Base-by-base conservation (phyloP, 306 rosid species). In the Trichosanthes cucumerina region DNA sequence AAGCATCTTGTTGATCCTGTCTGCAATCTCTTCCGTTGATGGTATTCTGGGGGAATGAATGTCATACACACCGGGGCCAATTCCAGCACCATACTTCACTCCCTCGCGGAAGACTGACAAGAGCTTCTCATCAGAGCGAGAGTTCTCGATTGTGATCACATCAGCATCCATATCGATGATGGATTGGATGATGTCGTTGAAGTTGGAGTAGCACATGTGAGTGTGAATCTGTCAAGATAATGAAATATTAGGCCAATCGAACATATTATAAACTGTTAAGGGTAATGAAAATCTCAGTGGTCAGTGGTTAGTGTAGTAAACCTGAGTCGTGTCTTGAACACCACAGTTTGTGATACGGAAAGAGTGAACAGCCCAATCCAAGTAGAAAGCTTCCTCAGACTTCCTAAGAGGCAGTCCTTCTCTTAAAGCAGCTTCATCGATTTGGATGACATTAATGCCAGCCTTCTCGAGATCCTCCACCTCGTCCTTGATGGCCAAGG, bases 21-120 rank as follows among this genome's bases (percentile, higher is more conserved):
- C 97, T 2, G 92, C 84, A 24, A 93, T 87, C 88, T 93, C 97
- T 79, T 85, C 88, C 0, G 88, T 64, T 18, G 94, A 88, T 13
- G 96, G 97, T 81, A 93, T 93, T 77, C 97, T 89, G 9, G 97
- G 96, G 24, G 97, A 93, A 85, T 90, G 97, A 74, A 93, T 90
- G 82, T 93, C 97, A 31, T 91, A 93, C 43, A 93, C 96, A 11
- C 96, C 96, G 14, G 97, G 93, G 47, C 97, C 97, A 80, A 93
- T 93, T 23, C 96, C 96, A 58, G 93, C 92, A 64, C 94, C 94
- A 33, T 91, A 91, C 71, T 89, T 90, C 57, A 93, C 93, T 81
- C 96, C 98, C 84, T 88, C 96, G 0, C 90, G 93, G 93, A 93
- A 91, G 69, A 86, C 94, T 0, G 94, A 91, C 2, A 93, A 89